Conservation (phyloP, 306 rosid genomes). For the Potentilla sterilis region DNA sequence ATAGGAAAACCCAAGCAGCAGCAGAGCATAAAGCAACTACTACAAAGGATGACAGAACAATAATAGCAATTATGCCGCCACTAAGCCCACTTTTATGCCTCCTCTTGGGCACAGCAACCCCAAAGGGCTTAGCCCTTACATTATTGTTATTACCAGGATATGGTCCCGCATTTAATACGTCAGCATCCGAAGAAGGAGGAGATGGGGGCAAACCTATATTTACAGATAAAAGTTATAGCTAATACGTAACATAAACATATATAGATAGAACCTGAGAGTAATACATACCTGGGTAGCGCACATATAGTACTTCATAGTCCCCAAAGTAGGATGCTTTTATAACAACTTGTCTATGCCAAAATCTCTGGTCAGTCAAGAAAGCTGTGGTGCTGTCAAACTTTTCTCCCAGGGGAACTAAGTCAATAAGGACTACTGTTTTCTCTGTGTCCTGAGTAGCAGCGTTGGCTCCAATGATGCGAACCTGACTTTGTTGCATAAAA, state of each 20-base stretch:
- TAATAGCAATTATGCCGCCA: conserved; percentile 52
- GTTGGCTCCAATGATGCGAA: conserved; percentile 83
- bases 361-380: conserved; percentile 62
- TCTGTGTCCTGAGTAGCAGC: conserved; percentile 71
- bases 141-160: conserved; percentile 47
- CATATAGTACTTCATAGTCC: conserved; percentile 79
- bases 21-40: conserved; percentile 55
- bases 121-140: conserved; percentile 77
- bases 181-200: conserved; percentile 70
- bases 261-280: conserved; percentile 10
- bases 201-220: conserved; percentile 78
- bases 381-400: conserved; percentile 72
- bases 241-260: background rate
- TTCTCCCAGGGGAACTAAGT: conserved; percentile 75
- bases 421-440: conserved; percentile 66
- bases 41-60: conserved; percentile 55
- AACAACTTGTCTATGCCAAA: conserved; percentile 78
- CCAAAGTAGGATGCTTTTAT: conserved; percentile 76
- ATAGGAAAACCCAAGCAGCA: conserved; percentile 49
- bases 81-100: conserved; percentile 57
- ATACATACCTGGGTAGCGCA: conserved; percentile 79
- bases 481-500: conserved; percentile 78
- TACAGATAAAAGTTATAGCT: conserved; percentile 19
- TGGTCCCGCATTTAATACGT: conserved; percentile 59
- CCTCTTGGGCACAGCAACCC: conserved; percentile 65